Evolutionary conservation across 805 yeast genomes (phyloP).

Genomic region (Lachancea thermotolerans): DNA sequence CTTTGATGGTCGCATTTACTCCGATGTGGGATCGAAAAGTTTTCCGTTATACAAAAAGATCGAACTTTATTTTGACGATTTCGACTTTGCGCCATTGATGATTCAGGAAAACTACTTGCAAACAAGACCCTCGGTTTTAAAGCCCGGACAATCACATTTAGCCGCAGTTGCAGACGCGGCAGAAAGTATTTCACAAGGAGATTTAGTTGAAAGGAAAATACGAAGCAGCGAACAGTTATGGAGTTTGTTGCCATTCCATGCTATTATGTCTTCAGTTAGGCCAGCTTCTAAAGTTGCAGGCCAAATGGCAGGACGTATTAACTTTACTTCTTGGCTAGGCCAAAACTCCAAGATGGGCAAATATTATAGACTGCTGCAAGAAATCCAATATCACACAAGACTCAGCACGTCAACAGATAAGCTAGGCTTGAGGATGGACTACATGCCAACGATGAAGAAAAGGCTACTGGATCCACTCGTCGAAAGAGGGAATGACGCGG

Average conservation of each 20-base stretch:
- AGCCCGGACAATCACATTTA: conserved; percentile 46
- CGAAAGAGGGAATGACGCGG: conserved; percentile 51
- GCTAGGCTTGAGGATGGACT: conserved; percentile 65
- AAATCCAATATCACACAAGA: conserved; percentile 80
- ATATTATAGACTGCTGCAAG: conserved; percentile 72
- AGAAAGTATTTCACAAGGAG: conserved; percentile 78
- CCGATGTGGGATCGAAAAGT: conserved; percentile 37
- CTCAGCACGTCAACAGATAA: conserved; percentile 72
- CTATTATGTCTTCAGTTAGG: conserved; percentile 71
- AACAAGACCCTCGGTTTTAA: conserved; percentile 49
- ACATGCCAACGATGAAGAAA: conserved; percentile 57
- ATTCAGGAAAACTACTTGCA: conserved; percentile 84
- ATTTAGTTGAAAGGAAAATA: conserved; percentile 70
- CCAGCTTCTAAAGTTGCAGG: conserved; percentile 79
- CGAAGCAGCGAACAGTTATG: conserved; percentile 91
- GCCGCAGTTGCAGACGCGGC: conserved; percentile 71
- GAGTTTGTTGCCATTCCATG: conserved; percentile 90
- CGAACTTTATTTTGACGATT: conserved; percentile 86
- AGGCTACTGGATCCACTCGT: conserved; percentile 55
- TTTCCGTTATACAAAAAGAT: conserved; percentile 71
- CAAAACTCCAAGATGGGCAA: conserved; percentile 82
- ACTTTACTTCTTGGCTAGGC: conserved; percentile 84
- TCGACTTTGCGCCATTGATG: conserved; percentile 92
- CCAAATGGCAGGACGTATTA: conserved; percentile 55
- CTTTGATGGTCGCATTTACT: conserved; percentile 54